These are phyloP conservation scores for Trypanosoma rangeli DNA, from an alignment of 208 protist species.

Conservation along the genomic window DNA sequence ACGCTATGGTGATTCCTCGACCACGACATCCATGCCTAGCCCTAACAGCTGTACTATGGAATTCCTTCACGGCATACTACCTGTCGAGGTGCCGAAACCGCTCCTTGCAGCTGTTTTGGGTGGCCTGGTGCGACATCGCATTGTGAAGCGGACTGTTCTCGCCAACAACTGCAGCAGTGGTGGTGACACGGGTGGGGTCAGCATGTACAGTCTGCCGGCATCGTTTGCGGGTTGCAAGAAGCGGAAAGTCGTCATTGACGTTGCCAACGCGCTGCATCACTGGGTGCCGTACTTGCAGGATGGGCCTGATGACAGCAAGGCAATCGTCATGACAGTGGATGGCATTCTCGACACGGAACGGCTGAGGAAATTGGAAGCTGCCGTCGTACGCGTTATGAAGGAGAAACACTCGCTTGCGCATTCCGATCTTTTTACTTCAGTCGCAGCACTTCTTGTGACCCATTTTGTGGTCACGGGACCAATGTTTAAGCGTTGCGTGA, in stretches of 20 bases:
- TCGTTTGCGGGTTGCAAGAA: slow-evolving; percentile 28
- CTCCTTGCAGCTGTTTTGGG: slow-evolving; percentile 55
- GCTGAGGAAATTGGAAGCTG: slow-evolving; percentile 49
- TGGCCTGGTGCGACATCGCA: slow-evolving; percentile 43
- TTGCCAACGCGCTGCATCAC: slow-evolving; percentile 39
- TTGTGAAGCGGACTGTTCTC: slow-evolving; percentile 49
- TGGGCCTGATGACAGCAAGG: slow-evolving; percentile 11
- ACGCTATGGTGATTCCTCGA: slow-evolving; percentile 17
- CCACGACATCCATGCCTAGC: neutral
- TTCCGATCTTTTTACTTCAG: slow-evolving; percentile 34
- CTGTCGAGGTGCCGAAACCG: slow-evolving; percentile 42
- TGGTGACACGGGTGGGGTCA: slow-evolving; percentile 16
- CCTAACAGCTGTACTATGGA: slow-evolving; percentile 41
- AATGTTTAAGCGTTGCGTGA: slow-evolving; percentile 54
- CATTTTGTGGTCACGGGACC: slow-evolving; percentile 34
- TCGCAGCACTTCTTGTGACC: slow-evolving; percentile 24
- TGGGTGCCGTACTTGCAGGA: slow-evolving; percentile 28
- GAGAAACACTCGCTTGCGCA: slow-evolving; percentile 34
- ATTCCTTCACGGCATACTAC: slow-evolving; percentile 38
- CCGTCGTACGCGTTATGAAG: slow-evolving; percentile 66
- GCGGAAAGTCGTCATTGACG: slow-evolving; percentile 49
- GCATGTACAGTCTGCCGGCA: slow-evolving; percentile 41
- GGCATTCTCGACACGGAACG: slow-evolving; percentile 22
- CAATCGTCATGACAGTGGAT: slow-evolving; percentile 14
- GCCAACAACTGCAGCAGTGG: neutral